Conservation (phyloP, 257 asterid genomes). For the Verbascum thapsus region DNA sequence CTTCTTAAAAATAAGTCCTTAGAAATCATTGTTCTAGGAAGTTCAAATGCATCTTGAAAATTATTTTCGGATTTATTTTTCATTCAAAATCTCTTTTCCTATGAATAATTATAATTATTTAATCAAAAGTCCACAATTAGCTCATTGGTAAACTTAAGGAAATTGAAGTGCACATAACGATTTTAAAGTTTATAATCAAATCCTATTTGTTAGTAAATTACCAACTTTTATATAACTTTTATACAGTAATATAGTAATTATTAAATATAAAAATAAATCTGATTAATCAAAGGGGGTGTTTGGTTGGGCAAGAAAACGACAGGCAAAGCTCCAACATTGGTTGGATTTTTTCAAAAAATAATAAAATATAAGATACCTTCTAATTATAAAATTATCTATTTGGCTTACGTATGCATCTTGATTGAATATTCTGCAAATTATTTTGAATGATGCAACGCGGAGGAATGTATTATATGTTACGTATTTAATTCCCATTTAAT, state of each 20-base stretch:
- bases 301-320: constrained; percentile 27
- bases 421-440: constrained; percentile 35
- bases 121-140: too few species aligned
- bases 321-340: constrained; percentile 27
- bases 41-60: neutral
- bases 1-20: too few species aligned
- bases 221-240: too few species aligned
- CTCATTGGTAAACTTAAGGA: too few species aligned
- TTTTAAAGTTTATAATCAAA: too few species aligned
- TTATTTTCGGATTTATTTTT: neutral
- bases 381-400: constrained; percentile 16
- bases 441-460: neutral
- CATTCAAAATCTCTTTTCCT: too few species aligned
- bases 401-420: constrained; percentile 27
- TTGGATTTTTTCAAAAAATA: constrained; percentile 20
- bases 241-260: neutral
- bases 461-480: neutral
- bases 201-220: too few species aligned
- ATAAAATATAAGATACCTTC: constrained; percentile 25
- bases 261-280: neutral
- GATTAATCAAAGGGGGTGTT: constrained; percentile 7
- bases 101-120: too few species aligned
- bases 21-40: too few species aligned
- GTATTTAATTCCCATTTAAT: neutral
- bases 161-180: too few species aligned